A percentile compares a stretch with the other conserved stretches of the same genome.
Conservation (phyloP, 352 stramenopile genomes). For the Pelagophyceae sp. region DNA sequence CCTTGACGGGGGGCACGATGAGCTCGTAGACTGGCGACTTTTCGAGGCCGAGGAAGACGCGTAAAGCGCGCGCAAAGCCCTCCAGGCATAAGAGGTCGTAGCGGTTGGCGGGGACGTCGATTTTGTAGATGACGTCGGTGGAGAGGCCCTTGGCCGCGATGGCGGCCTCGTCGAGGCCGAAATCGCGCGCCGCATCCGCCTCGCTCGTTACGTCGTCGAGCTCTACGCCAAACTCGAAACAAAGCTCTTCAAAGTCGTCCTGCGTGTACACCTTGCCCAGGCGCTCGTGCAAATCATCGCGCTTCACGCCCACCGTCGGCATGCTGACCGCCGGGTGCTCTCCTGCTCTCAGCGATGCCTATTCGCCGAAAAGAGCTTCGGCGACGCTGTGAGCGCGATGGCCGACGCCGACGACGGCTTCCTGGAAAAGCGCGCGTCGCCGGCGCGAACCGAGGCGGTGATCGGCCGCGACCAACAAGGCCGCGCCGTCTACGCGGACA, state of each 20-base stretch:
- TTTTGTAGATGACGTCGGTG: slow-evolving; percentile 95
- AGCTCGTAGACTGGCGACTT: slow-evolving; percentile 72
- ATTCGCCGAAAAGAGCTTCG: too few species aligned
- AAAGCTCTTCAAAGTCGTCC: slow-evolving; percentile 98
- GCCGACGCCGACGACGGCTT: too few species aligned
- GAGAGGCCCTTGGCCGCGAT: slow-evolving; percentile 49
- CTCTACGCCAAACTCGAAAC: slow-evolving; percentile 99
- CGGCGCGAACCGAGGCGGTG: too few species aligned
- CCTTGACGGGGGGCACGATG: slow-evolving; percentile 43
- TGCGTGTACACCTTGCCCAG: slow-evolving; percentile 92
- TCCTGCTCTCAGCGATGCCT: too few species aligned
- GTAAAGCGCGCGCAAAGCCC: slow-evolving; percentile 86
- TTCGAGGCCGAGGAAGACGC: slow-evolving; percentile 93
- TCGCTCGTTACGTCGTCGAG: slow-evolving; percentile 84
- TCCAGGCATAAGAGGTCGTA: slow-evolving; percentile 99
- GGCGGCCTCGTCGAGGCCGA: slow-evolving; percentile 67
- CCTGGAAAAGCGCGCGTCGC: too few species aligned
- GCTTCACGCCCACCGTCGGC: slow-evolving; percentile 93
- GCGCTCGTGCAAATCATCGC: slow-evolving; percentile 90
- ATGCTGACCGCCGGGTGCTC: slow-evolving; percentile 64
- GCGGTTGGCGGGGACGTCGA: slow-evolving; percentile 98
- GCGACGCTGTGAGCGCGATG: too few species aligned
- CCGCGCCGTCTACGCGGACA: neutral
- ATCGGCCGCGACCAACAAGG: slow-evolving; percentile 5
- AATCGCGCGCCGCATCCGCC: slow-evolving; percentile 55